Evolutionary conservation across 2,329 filamentous ascomycete species (phyloP), one percentile per base, ranked within the genome.

Genomic region (Pseudonectria buxi): DNA sequence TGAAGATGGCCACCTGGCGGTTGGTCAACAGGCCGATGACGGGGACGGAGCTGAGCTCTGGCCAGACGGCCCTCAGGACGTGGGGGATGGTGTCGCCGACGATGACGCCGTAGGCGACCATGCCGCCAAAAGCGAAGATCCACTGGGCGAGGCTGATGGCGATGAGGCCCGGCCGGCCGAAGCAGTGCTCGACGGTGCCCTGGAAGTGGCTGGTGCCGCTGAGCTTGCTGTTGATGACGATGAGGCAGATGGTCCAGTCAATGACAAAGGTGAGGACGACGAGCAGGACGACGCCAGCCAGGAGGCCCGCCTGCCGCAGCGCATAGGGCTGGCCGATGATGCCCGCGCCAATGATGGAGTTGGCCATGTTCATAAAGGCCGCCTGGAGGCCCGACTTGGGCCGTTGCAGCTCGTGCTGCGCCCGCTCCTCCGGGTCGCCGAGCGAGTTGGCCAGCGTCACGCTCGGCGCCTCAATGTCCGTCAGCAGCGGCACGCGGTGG

Each of bases 311-410:
- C 65, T 96, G 89, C 39, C 78, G 79, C 56, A 98, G 83, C n/a
- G 92, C 92, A 63, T 96, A 98, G 10, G 92, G 89, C 64, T 98
- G 92, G 4, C 86, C 78, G 53, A 83, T 82, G 60, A 83, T 83
- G 34, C 79, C 78, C 3, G 79, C 80, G 26, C 79, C 80, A 49
- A 98, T 95, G 59, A 98, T 98, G 52, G 86, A 94, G 67, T 98
- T 98, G 44, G 92, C 90, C 92, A 98, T 98, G 65, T 98, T 98
- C 88, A 96, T 95, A 50, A 98, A 96, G 3, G 92, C 90, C 57
- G 83, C 86, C 43, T 76, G 72, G 64, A 96, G 73, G 5, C 84
- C 83, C 39, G 86, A 94, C 64, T 90, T 90, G 30, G 90, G 88
- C 37, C 89, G 74, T 27, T 55, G 54, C 37, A 71, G 68, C 56